phyloP scores from a whole-genome alignment of 179 eudicot species.

The Amaranthus tricolor region DNA sequence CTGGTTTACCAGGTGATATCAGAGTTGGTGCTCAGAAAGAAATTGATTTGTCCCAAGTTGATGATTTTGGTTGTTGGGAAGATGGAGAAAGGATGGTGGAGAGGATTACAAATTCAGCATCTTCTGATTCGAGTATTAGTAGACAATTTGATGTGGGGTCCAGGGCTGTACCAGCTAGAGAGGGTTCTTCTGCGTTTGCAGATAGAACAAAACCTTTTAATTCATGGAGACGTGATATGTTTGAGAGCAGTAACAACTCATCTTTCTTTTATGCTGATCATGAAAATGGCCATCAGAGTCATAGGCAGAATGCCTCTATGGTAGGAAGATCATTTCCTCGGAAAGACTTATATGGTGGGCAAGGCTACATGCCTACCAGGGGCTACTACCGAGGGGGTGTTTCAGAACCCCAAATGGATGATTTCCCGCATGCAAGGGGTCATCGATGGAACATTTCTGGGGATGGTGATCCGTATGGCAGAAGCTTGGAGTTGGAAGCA shows the following conservation, averaged over 20 bases:
- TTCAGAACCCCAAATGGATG: constrained; percentile 55
- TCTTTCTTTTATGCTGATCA: constrained; percentile 49
- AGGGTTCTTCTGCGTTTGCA: constrained; percentile 50
- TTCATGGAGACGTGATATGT: constrained; percentile 71
- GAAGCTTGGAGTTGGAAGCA: constrained; percentile 49
- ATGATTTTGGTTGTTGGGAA: constrained; percentile 83
- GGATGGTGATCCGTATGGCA: constrained; percentile 47
- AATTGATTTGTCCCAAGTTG: constrained; percentile 40
- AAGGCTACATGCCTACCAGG: constrained; percentile 56
- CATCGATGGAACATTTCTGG: constrained; percentile 59
- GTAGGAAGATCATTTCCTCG: constrained; percentile 60
- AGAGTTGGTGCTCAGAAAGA: constrained; percentile 35
- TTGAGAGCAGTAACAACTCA: constrained; percentile 55
- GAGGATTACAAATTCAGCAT: constrained; percentile 66
- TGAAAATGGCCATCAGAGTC: constrained; percentile 61
- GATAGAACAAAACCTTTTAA: constrained; percentile 61
- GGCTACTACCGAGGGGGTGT: constrained; percentile 44
- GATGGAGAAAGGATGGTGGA: constrained; percentile 92
- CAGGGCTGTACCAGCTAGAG: constrained; percentile 42
- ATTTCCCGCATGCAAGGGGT: constrained; percentile 54
- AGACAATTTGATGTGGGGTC: constrained; percentile 54
- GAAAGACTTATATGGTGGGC: constrained; percentile 59
- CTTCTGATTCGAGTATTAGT: constrained; percentile 54
- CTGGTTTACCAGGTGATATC: constrained; percentile 41
- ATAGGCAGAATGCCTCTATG: constrained; percentile 47